Evolutionary conservation across 1,284 basidiomycete species (phyloP).

Genomic region (Apiotrichum veenhuisii): DNA sequence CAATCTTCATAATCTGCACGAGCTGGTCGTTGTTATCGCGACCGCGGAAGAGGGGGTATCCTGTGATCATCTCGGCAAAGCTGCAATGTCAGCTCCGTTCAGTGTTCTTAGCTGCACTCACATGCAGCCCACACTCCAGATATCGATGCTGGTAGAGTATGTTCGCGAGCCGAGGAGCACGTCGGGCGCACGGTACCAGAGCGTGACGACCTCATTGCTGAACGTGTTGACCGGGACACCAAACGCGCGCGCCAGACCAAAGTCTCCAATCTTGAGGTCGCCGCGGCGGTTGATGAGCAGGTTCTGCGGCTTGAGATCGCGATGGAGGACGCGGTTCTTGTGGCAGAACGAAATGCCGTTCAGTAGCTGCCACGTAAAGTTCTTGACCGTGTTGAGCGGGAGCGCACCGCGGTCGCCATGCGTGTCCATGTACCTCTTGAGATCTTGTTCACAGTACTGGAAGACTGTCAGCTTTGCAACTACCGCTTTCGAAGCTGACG

Average conservation of each 20-base stretch:
- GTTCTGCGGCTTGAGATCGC: slow-evolving; percentile 97
- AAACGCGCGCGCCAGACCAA: slow-evolving; percentile 93
- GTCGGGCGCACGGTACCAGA: slow-evolving; percentile 98
- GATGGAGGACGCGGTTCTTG: slow-evolving; percentile 90
- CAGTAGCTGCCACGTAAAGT: slow-evolving; percentile 49
- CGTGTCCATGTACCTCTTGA: slow-evolving; percentile 94
- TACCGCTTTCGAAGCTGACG: slow-evolving; percentile 41
- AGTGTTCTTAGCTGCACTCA: slow-evolving; percentile 35
- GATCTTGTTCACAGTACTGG: slow-evolving; percentile 57
- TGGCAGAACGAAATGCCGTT: slow-evolving; percentile 89
- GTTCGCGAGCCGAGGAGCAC: slow-evolving; percentile 92
- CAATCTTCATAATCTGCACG: slow-evolving; percentile 93
- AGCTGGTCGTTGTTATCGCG: slow-evolving; percentile 98
- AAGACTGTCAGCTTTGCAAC: background rate
- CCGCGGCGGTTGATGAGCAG: slow-evolving; percentile 85
- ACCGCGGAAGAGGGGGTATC: slow-evolving; percentile 93
- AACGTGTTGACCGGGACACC: slow-evolving; percentile 97
- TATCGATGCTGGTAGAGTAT: slow-evolving; percentile 94
- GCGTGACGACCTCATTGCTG: slow-evolving; percentile 96
- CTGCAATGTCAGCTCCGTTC: slow-evolving; percentile 18
- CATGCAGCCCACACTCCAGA: slow-evolving; percentile 87
- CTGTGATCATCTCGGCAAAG: slow-evolving; percentile 69
- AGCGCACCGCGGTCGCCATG: slow-evolving; percentile 66
- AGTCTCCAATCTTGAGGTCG: slow-evolving; percentile 91
- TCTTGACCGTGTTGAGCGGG: slow-evolving; percentile 72